Conservation (phyloP, 2,329 filamentous ascomycete species). For the Aspergillus niger region DNA sequence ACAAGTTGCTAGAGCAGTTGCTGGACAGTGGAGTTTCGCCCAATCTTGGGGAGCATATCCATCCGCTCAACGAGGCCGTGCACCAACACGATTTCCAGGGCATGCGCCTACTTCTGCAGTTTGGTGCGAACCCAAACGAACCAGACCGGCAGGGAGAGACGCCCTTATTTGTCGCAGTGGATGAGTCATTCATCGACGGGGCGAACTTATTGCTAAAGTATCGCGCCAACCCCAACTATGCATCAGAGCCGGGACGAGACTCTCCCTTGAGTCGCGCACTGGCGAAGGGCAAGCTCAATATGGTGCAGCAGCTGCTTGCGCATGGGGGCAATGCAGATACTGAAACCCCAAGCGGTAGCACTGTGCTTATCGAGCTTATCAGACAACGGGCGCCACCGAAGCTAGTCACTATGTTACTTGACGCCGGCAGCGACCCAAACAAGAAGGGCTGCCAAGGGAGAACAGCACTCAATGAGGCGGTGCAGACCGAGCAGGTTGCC, state of each 20-base stretch:
- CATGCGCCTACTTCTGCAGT: slow-evolving; percentile 58
- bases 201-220: slow-evolving; percentile 65
- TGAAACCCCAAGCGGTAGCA: slow-evolving; percentile 59
- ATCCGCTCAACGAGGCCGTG: slow-evolving; percentile 58
- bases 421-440: slow-evolving; percentile 62
- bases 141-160: slow-evolving; percentile 53
- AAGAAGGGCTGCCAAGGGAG: slow-evolving; percentile 63
- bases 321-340: slow-evolving; percentile 63
- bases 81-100: slow-evolving; percentile 55
- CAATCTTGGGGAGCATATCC: slow-evolving; percentile 49
- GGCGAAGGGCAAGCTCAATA: slow-evolving; percentile 55
- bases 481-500: slow-evolving; percentile 58
- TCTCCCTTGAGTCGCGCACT: slow-evolving; percentile 58
- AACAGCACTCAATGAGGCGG: slow-evolving; percentile 65
- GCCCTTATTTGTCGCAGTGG: slow-evolving; percentile 55
- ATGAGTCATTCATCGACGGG: slow-evolving; percentile 57
- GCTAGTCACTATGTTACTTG: slow-evolving; percentile 61
- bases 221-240: slow-evolving; percentile 60
- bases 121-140: slow-evolving; percentile 60
- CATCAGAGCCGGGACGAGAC: slow-evolving; percentile 54
- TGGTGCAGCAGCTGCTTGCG: slow-evolving; percentile 62
- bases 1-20: slow-evolving; percentile 59
- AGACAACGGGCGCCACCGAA: slow-evolving; percentile 58
- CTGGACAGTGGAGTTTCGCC: slow-evolving; percentile 60
- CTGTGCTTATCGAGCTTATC: slow-evolving; percentile 62